phyloP scores from a whole-genome alignment of 192 early-diverging fungal genomes.

The Coemansia erecta region DNA sequence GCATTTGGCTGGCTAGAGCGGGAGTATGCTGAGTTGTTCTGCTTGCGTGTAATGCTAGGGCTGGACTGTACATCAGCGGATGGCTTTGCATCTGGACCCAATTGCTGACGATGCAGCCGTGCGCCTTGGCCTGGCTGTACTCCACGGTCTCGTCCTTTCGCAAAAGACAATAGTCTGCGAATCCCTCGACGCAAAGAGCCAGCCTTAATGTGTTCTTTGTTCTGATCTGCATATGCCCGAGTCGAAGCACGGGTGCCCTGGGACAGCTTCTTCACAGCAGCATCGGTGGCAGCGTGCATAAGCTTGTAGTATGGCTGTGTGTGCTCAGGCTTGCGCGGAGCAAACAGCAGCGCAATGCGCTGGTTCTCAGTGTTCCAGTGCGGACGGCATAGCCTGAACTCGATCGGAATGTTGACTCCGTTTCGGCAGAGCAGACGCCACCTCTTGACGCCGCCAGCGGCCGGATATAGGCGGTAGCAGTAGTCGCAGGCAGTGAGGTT shows the following conservation, averaged over 20 bases:
- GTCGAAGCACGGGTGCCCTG: background rate
- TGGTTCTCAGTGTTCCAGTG: slow-evolving; percentile 37
- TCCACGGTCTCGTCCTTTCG: no score
- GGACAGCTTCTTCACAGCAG: background rate
- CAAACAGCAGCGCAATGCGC: slow-evolving; percentile 41
- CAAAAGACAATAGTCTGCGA: no score
- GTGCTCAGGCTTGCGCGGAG: slow-evolving; percentile 15
- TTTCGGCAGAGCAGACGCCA: slow-evolving; percentile 27
- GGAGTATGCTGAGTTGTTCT: no score
- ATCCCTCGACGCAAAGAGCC: no score
- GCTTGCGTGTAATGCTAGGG: no score
- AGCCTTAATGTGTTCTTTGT: no score
- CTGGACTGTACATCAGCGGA: no score
- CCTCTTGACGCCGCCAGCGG: slow-evolving; percentile 19
- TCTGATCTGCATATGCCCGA: no score
- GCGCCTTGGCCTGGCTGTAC: no score
- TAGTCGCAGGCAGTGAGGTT: slow-evolving; percentile 26
- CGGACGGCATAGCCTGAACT: slow-evolving; percentile 33
- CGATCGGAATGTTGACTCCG: slow-evolving; percentile 17
- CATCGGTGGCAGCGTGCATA: slow-evolving; percentile 9
- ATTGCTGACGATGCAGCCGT: no score
- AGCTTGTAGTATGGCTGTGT: slow-evolving; percentile 22
- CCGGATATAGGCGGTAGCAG: slow-evolving; percentile 39
- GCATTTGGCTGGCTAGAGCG: background rate
- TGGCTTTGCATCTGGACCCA: no score